phyloP scores from a whole-genome alignment of 129 eudicot species.

The Arctium lappa region DNA sequence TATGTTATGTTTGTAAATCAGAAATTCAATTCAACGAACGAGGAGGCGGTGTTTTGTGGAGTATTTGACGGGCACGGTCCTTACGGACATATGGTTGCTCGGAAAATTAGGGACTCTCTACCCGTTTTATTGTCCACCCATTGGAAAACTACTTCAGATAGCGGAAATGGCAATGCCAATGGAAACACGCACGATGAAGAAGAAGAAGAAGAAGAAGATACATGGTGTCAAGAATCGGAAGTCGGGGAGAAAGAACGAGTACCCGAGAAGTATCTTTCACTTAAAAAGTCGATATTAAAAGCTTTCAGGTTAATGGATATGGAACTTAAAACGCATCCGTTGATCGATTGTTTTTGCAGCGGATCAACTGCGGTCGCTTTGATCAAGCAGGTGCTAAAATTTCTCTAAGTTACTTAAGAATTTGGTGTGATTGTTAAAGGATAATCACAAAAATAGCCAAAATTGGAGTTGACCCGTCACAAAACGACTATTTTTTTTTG shows the following conservation, averaged over 20 bases:
- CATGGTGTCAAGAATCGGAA: conserved; percentile 51
- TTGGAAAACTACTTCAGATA: conserved; percentile 43
- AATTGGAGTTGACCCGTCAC: not conserved
- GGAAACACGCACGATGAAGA: conserved; percentile 37
- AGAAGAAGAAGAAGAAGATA: conserved; percentile 58
- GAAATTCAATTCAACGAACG: conserved; percentile 71
- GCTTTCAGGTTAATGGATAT: conserved; percentile 88
- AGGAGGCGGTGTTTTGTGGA: conserved; percentile 82
- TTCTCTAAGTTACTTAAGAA: not conserved
- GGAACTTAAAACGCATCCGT: conserved; percentile 69
- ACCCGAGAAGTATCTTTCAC: conserved; percentile 62
- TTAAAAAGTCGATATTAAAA: conserved; percentile 63
- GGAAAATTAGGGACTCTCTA: conserved; percentile 79
- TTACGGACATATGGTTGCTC: conserved; percentile 92
- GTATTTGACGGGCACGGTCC: conserved; percentile 99
- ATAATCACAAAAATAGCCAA: not conserved
- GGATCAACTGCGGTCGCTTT: conserved; percentile 87
- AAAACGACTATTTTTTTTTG: not conserved
- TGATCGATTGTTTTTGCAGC: conserved; percentile 89
- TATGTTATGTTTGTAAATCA: conserved; percentile 45
- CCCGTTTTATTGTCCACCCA: conserved; percentile 64
- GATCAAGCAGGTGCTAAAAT: conserved; percentile 62
- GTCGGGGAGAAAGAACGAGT: conserved; percentile 46
- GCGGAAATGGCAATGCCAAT: conserved; percentile 38
- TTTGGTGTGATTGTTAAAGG: not conserved